A percentile compares a stretch with the other conserved stretches of the same genome.
These are phyloP conservation scores for Plantago major DNA, from an alignment of 257 asterid genomes.

Conservation along the genomic window DNA sequence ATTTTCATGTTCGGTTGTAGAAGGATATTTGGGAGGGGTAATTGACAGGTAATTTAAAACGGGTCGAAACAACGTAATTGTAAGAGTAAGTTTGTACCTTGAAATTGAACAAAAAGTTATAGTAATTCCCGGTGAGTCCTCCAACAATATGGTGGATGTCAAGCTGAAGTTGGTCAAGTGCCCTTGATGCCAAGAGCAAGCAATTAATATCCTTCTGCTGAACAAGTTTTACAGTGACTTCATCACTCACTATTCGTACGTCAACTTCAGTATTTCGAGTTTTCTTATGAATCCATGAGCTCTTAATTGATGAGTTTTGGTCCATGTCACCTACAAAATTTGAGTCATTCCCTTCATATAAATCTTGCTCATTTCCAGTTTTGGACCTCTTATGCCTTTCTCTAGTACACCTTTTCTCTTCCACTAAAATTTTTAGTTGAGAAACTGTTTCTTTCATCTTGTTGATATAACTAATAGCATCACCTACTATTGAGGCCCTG, in stretches of 20 bases:
- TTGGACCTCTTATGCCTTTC: constrained; percentile 69
- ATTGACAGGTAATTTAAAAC: too few species aligned
- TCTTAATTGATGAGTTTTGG: constrained; percentile 46
- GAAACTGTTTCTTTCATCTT: constrained; percentile 59
- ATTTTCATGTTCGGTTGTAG: too few species aligned
- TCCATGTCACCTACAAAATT: constrained; percentile 44
- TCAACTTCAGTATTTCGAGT: constrained; percentile 80
- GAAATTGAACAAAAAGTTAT: constrained; percentile 77
- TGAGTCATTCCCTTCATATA: constrained; percentile 28
- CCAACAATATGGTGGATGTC: constrained; percentile 94
- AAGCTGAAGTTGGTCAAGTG: constrained; percentile 75
- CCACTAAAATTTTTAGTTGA: constrained; percentile 48
- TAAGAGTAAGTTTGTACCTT: too few species aligned
- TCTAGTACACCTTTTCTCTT: constrained; percentile 63
- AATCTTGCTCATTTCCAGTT: constrained; percentile 23
- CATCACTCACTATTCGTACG: constrained; percentile 71
- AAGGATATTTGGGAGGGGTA: too few species aligned
- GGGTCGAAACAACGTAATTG: too few species aligned
- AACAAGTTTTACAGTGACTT: constrained; percentile 80
- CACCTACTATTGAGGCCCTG: constrained; percentile 59
- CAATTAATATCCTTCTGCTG: constrained; percentile 89
- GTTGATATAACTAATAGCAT: constrained; percentile 52
- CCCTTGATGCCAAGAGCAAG: constrained; percentile 61
- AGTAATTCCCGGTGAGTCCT: constrained; percentile 83
- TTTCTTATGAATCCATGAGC: constrained; percentile 92